These are phyloP conservation scores for Cadophora gregata DNA, from an alignment of 2,329 filamentous ascomycete genomes.

Conservation along the genomic window DNA sequence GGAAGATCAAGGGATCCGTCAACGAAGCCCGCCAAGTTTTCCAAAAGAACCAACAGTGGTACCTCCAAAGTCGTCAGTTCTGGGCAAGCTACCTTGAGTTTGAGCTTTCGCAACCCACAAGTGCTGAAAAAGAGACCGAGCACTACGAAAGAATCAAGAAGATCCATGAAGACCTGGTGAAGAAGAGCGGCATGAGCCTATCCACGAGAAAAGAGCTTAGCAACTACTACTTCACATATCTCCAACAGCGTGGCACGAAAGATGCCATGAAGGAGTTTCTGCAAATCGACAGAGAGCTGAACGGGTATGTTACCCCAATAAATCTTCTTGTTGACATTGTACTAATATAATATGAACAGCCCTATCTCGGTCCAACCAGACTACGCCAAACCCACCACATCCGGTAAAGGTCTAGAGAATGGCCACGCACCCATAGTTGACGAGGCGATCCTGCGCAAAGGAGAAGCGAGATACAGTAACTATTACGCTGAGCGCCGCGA, in stretches of 20 bases:
- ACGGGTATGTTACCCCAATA: slow-evolving; percentile 64
- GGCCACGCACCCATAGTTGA: slow-evolving; percentile 51
- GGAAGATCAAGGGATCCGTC: slow-evolving; percentile 82
- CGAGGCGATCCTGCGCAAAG: slow-evolving; percentile 49
- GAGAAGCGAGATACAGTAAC: slow-evolving; percentile 51
- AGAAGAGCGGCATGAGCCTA: slow-evolving; percentile 72
- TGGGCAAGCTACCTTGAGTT: slow-evolving; percentile 91
- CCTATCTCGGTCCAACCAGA: slow-evolving; percentile 51
- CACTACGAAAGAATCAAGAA: slow-evolving; percentile 79
- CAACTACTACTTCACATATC: slow-evolving; percentile 79
- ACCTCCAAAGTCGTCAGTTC: slow-evolving; percentile 84
- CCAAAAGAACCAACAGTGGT: slow-evolving; percentile 81
- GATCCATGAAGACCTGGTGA: slow-evolving; percentile 76
- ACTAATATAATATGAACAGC: slow-evolving; percentile 42
- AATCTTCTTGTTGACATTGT: not conserved
- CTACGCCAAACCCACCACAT: slow-evolving; percentile 37
- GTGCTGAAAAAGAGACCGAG: slow-evolving; percentile 64
- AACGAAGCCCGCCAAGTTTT: slow-evolving; percentile 86
- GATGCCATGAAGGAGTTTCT: slow-evolving; percentile 88
- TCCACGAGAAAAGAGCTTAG: slow-evolving; percentile 76
- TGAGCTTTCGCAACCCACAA: slow-evolving; percentile 83
- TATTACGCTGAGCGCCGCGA: slow-evolving; percentile 48
- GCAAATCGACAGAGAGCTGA: slow-evolving; percentile 81
- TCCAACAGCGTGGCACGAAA: slow-evolving; percentile 82
- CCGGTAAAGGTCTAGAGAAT: slow-evolving; percentile 49